Conservation (phyloP, 1,139 yeast genomes). For the Magnusiomyces fungicola region DNA sequence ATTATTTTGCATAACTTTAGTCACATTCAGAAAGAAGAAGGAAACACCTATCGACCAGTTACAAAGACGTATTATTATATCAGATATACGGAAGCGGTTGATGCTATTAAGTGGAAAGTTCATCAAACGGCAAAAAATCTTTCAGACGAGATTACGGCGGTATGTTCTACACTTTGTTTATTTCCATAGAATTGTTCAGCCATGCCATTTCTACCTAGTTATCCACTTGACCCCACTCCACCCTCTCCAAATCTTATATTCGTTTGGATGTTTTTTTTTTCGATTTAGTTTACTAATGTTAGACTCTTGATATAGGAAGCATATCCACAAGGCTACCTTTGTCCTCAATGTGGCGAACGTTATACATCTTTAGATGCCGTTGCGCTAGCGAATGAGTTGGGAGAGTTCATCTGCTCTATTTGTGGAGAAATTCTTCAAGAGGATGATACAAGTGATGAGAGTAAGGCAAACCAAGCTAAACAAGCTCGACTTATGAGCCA, state of each 20-base stretch:
- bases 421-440: slow-evolving; percentile 73
- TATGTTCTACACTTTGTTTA: not conserved
- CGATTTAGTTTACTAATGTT: not conserved
- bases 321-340: slow-evolving; percentile 89
- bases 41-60: slow-evolving; percentile 44
- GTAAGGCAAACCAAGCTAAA: slow-evolving; percentile 72
- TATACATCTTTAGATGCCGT: slow-evolving; percentile 86
- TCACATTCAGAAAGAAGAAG: slow-evolving; percentile 79
- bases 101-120: slow-evolving; percentile 93
- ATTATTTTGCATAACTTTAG: not conserved
- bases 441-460: slow-evolving; percentile 83
- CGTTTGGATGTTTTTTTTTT: not conserved
- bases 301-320: slow-evolving; percentile 42
- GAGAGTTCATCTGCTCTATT: slow-evolving; percentile 75
- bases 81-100: slow-evolving; percentile 89
- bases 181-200: no score
- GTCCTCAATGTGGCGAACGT: slow-evolving; percentile 77
- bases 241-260: no score
- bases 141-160: slow-evolving; percentile 65
- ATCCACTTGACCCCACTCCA: no score
- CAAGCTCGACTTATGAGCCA: slow-evolving; percentile 82
- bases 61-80: slow-evolving; percentile 79
- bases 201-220: no score
- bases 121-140: slow-evolving; percentile 74
- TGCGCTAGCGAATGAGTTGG: slow-evolving; percentile 60